Conservation (phyloP, 208 protist species). For the Crithidia fasciculata region DNA sequence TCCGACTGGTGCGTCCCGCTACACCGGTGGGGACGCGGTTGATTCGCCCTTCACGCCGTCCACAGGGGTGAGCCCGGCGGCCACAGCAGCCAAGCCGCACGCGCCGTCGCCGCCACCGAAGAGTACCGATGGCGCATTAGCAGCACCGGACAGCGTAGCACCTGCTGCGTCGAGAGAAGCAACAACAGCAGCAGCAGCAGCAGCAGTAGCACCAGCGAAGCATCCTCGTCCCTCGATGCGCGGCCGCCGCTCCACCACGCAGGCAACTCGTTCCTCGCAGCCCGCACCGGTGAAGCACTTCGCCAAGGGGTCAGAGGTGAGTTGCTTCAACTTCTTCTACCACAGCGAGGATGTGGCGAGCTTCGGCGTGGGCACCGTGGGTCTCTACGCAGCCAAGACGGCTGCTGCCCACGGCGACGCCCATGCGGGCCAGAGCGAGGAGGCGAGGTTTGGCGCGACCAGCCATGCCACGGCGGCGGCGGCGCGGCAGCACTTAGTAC, state of each 20-base stretch:
- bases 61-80: too few relatives aligned
- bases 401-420: background rate
- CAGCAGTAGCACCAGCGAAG: background rate
- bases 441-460: background rate
- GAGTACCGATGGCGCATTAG: too few relatives aligned
- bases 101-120: too few relatives aligned
- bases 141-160: background rate
- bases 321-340: conserved; percentile 45
- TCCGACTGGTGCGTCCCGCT: too few relatives aligned
- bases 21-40: too few relatives aligned
- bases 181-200: background rate
- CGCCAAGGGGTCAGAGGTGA: conserved; percentile 10
- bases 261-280: background rate
- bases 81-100: too few relatives aligned
- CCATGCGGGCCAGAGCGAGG: background rate
- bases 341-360: conserved; percentile 18
- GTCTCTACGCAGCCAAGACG: conserved; percentile 40
- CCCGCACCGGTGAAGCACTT: conserved; percentile 15
- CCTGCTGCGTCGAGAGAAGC: background rate
- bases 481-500: background rate
- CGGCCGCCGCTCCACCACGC: background rate
- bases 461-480: background rate
- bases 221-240: background rate
- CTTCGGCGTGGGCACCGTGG: conserved; percentile 63
- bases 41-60: too few relatives aligned